Evolutionary conservation across 805 yeast species (phyloP).

Genomic region (Saccharomycopsis capsularis): DNA sequence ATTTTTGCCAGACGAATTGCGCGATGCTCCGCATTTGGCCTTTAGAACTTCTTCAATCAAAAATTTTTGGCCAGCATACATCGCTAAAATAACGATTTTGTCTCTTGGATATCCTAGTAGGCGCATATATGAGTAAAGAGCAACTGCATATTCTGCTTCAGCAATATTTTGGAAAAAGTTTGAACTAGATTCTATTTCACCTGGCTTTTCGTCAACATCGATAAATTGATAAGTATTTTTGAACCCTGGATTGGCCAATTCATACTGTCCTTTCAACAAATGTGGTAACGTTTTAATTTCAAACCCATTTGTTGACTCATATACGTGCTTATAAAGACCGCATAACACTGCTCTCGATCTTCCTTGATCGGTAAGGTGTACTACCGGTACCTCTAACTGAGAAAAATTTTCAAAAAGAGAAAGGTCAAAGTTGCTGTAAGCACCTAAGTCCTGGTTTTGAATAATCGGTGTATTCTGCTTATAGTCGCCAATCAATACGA

Average conservation of each 20-base stretch:
- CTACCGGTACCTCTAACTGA: conserved; percentile 25
- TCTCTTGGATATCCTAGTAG: conserved; percentile 36
- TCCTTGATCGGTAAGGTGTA: conserved; percentile 25
- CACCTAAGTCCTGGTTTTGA: conserved; percentile 20
- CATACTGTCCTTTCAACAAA: background rate
- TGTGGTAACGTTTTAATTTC: background rate
- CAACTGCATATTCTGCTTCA: conserved; percentile 42
- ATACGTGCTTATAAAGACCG: background rate
- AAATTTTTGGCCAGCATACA: conserved; percentile 34
- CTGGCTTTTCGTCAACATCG: conserved; percentile 27
- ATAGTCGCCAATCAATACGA: conserved; percentile 23
- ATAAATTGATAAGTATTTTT: conserved; percentile 30
- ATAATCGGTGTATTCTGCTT: conserved; percentile 25
- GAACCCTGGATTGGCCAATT: conserved; percentile 34
- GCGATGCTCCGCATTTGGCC: conserved; percentile 25
- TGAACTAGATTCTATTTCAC: conserved; percentile 27
- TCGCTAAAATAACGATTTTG: conserved; percentile 35
- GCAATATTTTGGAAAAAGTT: conserved; percentile 32
- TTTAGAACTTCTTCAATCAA: conserved; percentile 37
- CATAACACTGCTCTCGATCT: background rate
- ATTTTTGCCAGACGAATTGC: conserved; percentile 2
- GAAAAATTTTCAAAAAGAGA: conserved; percentile 25
- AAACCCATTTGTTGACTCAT: background rate
- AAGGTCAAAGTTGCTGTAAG: conserved; percentile 24
- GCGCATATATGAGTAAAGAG: conserved; percentile 41